Conservation (phyloP, 148 eudicot genomes). For the Arbutus unedo region DNA sequence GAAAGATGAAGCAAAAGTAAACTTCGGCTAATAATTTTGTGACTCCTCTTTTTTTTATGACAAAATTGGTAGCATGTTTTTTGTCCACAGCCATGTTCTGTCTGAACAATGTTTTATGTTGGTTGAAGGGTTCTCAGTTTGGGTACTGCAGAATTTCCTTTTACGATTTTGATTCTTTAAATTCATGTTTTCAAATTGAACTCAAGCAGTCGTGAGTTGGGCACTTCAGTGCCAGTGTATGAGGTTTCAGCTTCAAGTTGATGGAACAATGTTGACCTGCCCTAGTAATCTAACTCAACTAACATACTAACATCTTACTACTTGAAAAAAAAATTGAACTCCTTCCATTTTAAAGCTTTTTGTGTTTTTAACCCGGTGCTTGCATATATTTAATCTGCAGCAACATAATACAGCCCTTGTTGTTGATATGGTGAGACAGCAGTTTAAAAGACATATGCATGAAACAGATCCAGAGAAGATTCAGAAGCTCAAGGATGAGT, state of each 20-base stretch:
- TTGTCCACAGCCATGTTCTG: neutral
- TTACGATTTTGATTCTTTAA: neutral
- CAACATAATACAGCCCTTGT: slow-evolving; percentile 66
- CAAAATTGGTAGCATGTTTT: neutral
- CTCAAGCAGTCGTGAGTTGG: neutral
- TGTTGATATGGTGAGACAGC: slow-evolving; percentile 63
- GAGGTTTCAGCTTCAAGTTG: no score
- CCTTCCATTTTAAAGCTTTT: neutral
- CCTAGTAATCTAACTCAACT: no score
- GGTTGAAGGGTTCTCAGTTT: neutral
- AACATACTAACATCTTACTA: no score
- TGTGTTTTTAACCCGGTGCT: neutral
- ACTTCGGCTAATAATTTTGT: no score
- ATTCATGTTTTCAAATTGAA: neutral
- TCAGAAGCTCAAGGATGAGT: slow-evolving; percentile 74
- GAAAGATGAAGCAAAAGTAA: neutral
- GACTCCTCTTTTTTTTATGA: neutral
- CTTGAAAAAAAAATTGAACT: neutral
- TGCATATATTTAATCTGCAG: slow-evolving; percentile 32
- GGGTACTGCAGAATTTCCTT: neutral
- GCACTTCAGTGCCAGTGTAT: no score
- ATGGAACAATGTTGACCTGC: no score
- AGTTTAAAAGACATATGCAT: slow-evolving; percentile 63
- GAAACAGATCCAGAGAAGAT: slow-evolving; percentile 81
- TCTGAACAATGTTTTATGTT: neutral